phyloP scores from a whole-genome alignment of 2,329 filamentous ascomycete species.

The Colletotrichum theobromicola region DNA sequence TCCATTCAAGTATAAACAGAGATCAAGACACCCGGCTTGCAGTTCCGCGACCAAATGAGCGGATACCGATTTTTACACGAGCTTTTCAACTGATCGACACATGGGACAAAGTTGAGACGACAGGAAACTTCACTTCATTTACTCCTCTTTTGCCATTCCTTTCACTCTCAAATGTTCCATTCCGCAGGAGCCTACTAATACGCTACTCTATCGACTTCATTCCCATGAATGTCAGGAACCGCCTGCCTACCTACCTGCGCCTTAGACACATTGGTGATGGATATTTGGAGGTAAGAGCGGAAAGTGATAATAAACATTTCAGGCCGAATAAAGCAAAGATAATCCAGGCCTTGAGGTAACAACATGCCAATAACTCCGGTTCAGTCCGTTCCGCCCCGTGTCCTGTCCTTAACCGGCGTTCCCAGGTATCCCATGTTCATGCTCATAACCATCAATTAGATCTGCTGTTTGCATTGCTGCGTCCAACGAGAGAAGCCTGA shows the following conservation, averaged over 20 bases:
- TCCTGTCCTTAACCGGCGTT: not conserved
- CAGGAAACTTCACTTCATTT: not conserved
- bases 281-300: not conserved
- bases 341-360: not conserved
- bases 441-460: not conserved
- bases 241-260: not conserved
- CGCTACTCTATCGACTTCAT: constrained; percentile 9
- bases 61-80: not conserved
- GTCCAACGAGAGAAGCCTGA: constrained; percentile 22
- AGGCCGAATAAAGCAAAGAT: not conserved
- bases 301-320: not conserved
- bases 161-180: not conserved
- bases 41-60: not conserved
- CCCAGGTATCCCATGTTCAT: constrained; percentile 16
- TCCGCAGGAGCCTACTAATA: constrained; percentile 7
- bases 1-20: not conserved
- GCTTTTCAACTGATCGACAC: not conserved
- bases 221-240: not conserved
- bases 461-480: constrained; percentile 21
- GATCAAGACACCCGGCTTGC: not conserved
- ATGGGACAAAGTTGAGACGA: constrained; percentile 2
- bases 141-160: not conserved
- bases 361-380: constrained; percentile 6
- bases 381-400: constrained; percentile 1
- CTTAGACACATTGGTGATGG: not conserved